A percentile compares a stretch with the other conserved stretches of the same genome.
These are phyloP conservation scores for Penicillium expansum DNA, from an alignment of 2,329 filamentous ascomycete genomes.

Conservation along the genomic window DNA sequence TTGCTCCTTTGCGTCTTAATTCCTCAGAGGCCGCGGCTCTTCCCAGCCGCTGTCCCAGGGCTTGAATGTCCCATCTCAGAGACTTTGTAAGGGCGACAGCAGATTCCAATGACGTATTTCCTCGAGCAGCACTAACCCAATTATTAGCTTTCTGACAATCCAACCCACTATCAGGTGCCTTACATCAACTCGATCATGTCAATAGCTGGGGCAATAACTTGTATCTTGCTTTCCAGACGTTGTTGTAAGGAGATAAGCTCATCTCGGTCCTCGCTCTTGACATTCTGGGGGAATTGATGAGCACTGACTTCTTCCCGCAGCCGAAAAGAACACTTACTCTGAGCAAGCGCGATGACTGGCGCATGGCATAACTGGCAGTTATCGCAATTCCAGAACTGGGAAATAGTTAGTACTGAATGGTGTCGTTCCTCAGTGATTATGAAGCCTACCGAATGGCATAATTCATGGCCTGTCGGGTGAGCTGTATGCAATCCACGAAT, in stretches of 20 bases:
- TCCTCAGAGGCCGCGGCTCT: conserved; percentile 64
- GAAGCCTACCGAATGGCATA: conserved; percentile 69
- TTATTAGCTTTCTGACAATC: background rate
- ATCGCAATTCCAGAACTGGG: conserved; percentile 72
- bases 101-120: conserved; percentile 79
- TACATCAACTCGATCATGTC: conserved; percentile 90
- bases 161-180: conserved; percentile 22
- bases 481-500: conserved; percentile 39
- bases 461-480: conserved; percentile 79
- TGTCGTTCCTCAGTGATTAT: background rate
- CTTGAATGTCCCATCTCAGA: conserved; percentile 77
- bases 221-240: conserved; percentile 80
- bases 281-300: conserved; percentile 47
- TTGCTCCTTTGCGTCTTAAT: conserved; percentile 31
- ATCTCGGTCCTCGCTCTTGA: conserved; percentile 67
- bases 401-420: conserved; percentile 6
- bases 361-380: conserved; percentile 80
- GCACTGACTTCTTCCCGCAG: background rate
- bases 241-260: conserved; percentile 72
- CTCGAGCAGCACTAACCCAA: conserved; percentile 58
- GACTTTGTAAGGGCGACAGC: conserved; percentile 79
- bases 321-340: conserved; percentile 48
- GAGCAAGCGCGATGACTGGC: conserved; percentile 74
- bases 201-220: conserved; percentile 83
- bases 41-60: conserved; percentile 71